These are phyloP conservation scores for Blastobotrys aristatus DNA, from an alignment of 1,139 yeast species.

Conservation along the genomic window DNA sequence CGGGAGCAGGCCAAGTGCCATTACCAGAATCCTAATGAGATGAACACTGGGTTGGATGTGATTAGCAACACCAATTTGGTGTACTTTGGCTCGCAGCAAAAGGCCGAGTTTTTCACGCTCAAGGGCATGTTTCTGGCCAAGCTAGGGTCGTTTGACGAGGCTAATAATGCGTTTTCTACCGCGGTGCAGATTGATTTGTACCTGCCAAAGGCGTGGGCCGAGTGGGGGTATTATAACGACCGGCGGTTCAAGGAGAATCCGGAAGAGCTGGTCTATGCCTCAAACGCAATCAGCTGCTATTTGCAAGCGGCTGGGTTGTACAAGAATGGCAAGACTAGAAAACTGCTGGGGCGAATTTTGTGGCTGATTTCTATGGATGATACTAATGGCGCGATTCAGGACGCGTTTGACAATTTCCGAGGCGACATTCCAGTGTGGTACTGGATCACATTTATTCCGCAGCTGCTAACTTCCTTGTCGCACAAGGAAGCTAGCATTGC, in stretches of 20 bases:
- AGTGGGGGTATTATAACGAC: slow-evolving; percentile 97
- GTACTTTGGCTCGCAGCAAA: slow-evolving; percentile 94
- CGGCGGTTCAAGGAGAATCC: slow-evolving; percentile 82
- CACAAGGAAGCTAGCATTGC: slow-evolving; percentile 88
- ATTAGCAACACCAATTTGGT: slow-evolving; percentile 94
- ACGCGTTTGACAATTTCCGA: slow-evolving; percentile 85
- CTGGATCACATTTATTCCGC: slow-evolving; percentile 97
- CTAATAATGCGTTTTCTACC: slow-evolving; percentile 95
- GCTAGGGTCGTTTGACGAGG: slow-evolving; percentile 84
- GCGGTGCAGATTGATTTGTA: slow-evolving; percentile 94
- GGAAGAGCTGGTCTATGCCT: slow-evolving; percentile 76
- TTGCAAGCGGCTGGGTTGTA: slow-evolving; percentile 96
- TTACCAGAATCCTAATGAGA: slow-evolving; percentile 80
- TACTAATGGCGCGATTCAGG: slow-evolving; percentile 69
- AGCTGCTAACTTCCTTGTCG: slow-evolving; percentile 79
- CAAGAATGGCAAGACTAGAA: slow-evolving; percentile 87
- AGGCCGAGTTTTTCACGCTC: slow-evolving; percentile 93
- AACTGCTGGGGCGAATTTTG: slow-evolving; percentile 77
- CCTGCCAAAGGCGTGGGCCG: slow-evolving; percentile 98
- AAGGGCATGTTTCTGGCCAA: slow-evolving; percentile 98
- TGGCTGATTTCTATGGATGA: slow-evolving; percentile 96
- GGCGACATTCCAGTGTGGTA: slow-evolving; percentile 99
- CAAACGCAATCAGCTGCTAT: slow-evolving; percentile 92
- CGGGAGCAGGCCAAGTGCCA: slow-evolving; percentile 98
- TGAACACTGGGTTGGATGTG: slow-evolving; percentile 92